phyloP scores from a whole-genome alignment of 2,329 filamentous ascomycete species.

The Elsinoe fawcettii region DNA sequence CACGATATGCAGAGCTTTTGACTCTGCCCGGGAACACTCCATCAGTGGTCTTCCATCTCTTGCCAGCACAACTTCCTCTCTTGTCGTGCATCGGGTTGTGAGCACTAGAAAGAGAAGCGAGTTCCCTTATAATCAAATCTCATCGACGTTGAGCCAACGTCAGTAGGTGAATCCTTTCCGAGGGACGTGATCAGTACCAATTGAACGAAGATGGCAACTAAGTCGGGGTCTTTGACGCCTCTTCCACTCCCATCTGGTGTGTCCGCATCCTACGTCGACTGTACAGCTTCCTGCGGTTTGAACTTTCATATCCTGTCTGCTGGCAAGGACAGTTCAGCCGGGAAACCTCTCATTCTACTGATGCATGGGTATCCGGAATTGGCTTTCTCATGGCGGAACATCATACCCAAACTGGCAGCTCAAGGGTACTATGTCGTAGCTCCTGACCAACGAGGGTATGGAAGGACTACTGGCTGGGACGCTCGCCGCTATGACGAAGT shows the following conservation, averaged over 20 bases:
- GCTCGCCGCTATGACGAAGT: conserved; percentile 43
- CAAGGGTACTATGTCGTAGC: conserved; percentile 59
- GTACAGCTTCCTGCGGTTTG: conserved; percentile 45
- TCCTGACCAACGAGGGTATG: conserved; percentile 61
- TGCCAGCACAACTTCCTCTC: too few species aligned
- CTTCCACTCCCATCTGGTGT: conserved; percentile 51
- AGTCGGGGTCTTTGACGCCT: conserved; percentile 26
- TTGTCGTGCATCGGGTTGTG: too few species aligned
- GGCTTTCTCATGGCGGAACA: conserved; percentile 60
- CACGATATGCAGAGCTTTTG: too few species aligned
- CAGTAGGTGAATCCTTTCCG: too few species aligned
- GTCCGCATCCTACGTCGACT: conserved; percentile 49
- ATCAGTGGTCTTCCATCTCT: too few species aligned
- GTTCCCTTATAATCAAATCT: too few species aligned
- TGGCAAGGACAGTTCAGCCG: conserved; percentile 34
- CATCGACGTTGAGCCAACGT: too few species aligned
- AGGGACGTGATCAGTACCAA: too few species aligned
- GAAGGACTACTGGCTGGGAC: conserved; percentile 57
- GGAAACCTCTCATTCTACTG: conserved; percentile 51
- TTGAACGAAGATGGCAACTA: background rate
- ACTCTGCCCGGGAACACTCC: too few species aligned
- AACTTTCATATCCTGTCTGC: conserved; percentile 55
- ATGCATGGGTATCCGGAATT: conserved; percentile 62
- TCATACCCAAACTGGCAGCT: conserved; percentile 51
- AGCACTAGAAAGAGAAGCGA: too few species aligned